Evolutionary conservation across 2,329 filamentous ascomycete species (phyloP).

Genomic region (Cladosporium cucumerinum): DNA sequence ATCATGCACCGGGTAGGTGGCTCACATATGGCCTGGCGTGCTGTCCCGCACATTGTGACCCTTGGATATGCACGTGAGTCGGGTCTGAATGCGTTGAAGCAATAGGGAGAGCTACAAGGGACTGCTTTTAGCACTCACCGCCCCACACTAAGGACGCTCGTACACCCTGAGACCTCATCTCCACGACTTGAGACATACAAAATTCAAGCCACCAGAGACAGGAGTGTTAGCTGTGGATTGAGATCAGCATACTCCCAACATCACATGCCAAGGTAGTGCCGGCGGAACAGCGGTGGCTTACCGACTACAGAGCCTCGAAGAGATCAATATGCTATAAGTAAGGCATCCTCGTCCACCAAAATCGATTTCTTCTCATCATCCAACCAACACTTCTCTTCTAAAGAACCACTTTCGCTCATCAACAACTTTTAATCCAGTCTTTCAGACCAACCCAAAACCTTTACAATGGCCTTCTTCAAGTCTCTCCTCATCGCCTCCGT

Average conservation of each 20-base stretch:
- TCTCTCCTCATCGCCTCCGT: conserved; percentile 17
- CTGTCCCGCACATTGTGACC: neutral
- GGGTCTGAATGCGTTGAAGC: neutral
- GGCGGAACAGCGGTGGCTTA: conserved; percentile 5
- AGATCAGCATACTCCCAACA: conserved; percentile 12
- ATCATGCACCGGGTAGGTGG: neutral
- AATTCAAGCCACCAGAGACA: conserved; percentile 8
- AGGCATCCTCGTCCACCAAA: conserved; percentile 12
- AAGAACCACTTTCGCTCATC: conserved; percentile 14
- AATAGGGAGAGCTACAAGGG: neutral
- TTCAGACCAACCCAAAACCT: conserved; percentile 16
- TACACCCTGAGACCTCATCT: conserved; percentile 12
- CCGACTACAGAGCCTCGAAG: neutral
- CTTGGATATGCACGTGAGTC: conserved; percentile 6
- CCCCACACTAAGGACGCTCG: conserved; percentile 1
- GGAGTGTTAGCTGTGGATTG: conserved; percentile 11
- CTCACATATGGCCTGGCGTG: neutral
- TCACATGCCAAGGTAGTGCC: conserved; percentile 3
- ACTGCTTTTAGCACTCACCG: conserved; percentile 8
- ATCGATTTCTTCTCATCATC: conserved; percentile 13
- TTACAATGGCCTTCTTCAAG: conserved; percentile 17
- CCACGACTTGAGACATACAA: conserved; percentile 13
- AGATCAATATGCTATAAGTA: conserved; percentile 15
- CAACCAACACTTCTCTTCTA: conserved; percentile 16
- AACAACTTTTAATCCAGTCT: conserved; percentile 14